These are phyloP conservation scores for Phallus indusiatus DNA, from an alignment of 768 basidiomycete species.

Conservation along the genomic window DNA sequence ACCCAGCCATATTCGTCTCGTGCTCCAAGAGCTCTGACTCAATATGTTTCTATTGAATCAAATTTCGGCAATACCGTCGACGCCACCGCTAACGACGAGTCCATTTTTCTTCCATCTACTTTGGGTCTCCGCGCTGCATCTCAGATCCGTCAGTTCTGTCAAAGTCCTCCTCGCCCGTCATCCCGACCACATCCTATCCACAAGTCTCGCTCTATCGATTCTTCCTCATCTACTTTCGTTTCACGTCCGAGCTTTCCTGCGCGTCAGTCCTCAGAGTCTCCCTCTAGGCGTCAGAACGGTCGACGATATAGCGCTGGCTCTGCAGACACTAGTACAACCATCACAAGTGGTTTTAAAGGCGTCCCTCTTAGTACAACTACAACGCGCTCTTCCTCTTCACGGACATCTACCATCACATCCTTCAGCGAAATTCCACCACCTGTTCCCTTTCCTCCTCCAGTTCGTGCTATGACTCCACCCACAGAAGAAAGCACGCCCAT, in stretches of 20 bases:
- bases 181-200: background rate
- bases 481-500: constrained; percentile 44
- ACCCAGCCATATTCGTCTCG: constrained; percentile 42
- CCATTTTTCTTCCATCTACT: constrained; percentile 58
- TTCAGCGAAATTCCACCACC: constrained; percentile 1
- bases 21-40: constrained; percentile 66
- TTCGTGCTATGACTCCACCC: constrained; percentile 44
- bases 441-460: constrained; percentile 1
- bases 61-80: constrained; percentile 19
- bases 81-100: constrained; percentile 41
- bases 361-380: constrained; percentile 21
- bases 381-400: constrained; percentile 8
- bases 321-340: background rate
- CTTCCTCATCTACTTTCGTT: constrained; percentile 36
- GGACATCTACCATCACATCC: background rate
- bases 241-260: constrained; percentile 45
- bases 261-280: constrained; percentile 15
- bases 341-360: constrained; percentile 6
- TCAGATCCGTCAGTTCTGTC: constrained; percentile 12
- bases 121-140: constrained; percentile 44
- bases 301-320: background rate
- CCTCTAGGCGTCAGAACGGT: constrained; percentile 12
- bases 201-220: constrained; percentile 17
- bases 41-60: constrained; percentile 36
- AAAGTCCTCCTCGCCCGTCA: constrained; percentile 6